Conservation (phyloP, 2,329 filamentous ascomycete genomes). For the Xylaria sp. region DNA sequence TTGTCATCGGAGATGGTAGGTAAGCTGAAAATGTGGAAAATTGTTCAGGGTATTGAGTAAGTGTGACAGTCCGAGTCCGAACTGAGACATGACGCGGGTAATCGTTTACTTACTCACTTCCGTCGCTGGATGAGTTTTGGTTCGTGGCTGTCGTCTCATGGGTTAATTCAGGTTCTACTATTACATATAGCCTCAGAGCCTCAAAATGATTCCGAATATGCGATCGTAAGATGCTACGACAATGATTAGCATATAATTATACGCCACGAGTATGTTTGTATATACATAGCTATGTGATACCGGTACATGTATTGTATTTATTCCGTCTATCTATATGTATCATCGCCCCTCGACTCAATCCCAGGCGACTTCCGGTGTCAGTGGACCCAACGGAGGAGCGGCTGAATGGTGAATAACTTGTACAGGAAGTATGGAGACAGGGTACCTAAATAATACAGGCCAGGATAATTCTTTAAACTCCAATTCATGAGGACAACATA, state of each 20-base stretch:
- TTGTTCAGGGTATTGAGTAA: too few relatives aligned
- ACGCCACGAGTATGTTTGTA: background rate
- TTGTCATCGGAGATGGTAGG: too few relatives aligned
- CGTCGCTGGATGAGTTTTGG: too few relatives aligned
- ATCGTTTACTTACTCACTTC: too few relatives aligned
- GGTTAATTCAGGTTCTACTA: too few relatives aligned
- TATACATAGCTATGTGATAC: background rate
- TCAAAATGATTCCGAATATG: too few relatives aligned
- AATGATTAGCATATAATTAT: background rate
- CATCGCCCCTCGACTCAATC: background rate
- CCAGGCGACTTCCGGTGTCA: background rate
- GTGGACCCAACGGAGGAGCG: constrained; percentile 1
- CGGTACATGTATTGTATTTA: constrained; percentile 8
- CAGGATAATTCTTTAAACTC: background rate
- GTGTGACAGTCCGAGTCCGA: too few relatives aligned
- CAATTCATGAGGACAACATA: background rate
- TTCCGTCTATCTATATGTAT: constrained; percentile 3
- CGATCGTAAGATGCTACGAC: background rate
- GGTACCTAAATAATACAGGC: constrained; percentile 7
- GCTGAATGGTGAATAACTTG: background rate
- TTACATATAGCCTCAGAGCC: too few relatives aligned
- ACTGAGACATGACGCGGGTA: too few relatives aligned
- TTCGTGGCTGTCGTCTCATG: too few relatives aligned
- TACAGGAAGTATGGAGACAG: constrained; percentile 12
- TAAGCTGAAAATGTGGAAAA: too few relatives aligned